Percentiles rank a stretch among this genome's conserved stretches.
Conservation (phyloP, 305 asterid species). For the Fraxinus ornus region DNA sequence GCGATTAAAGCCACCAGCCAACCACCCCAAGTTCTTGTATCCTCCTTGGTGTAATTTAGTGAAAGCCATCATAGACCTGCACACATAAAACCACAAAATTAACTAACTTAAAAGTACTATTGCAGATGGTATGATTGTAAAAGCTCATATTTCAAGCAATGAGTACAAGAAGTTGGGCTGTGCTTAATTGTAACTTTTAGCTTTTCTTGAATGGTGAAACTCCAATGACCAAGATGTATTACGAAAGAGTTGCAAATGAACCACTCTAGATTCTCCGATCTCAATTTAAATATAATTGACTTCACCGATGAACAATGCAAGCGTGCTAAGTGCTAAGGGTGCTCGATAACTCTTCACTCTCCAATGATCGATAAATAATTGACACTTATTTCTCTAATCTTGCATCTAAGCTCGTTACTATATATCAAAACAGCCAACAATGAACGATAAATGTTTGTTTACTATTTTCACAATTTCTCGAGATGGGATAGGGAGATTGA, state of each 20-base stretch:
- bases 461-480: not conserved
- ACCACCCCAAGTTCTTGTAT: constrained; percentile 85
- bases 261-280: not conserved
- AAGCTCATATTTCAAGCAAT: not conserved
- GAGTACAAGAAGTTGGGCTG: not conserved
- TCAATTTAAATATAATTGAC: not conserved
- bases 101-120: not conserved
- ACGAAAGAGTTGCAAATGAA: not conserved
- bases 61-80: constrained; percentile 73
- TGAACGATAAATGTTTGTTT: not conserved
- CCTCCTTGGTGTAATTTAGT: constrained; percentile 57
- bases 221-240: not conserved
- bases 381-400: not conserved
- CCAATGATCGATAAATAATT: not conserved
- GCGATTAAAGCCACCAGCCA: constrained; percentile 74
- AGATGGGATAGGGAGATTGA: not conserved
- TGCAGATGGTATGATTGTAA: not conserved
- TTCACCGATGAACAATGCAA: not conserved
- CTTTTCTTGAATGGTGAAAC: not conserved
- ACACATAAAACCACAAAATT: constrained; percentile 3
- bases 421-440: not conserved
- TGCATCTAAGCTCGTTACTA: not conserved
- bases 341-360: not conserved
- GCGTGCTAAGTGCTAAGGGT: not conserved
- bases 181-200: not conserved